These are phyloP conservation scores for Calonectria hongkongensis DNA, from an alignment of 2,329 filamentous ascomycete species.

Conservation along the genomic window DNA sequence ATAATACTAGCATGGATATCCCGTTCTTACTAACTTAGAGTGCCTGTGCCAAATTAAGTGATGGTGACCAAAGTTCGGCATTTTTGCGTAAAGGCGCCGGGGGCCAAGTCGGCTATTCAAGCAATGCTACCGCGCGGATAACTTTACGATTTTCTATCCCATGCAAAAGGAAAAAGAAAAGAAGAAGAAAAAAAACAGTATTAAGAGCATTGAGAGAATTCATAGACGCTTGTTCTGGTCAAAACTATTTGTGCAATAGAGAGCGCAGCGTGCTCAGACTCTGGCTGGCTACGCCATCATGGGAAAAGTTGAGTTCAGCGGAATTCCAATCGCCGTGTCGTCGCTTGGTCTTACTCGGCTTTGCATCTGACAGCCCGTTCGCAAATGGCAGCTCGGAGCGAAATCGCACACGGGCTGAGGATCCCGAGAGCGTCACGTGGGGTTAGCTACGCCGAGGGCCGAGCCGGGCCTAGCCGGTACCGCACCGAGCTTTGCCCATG, in stretches of 20 bases:
- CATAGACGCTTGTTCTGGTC: background rate
- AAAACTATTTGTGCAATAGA: background rate
- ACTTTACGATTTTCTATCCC: background rate
- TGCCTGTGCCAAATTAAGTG: constrained; percentile 8
- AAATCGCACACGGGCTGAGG: constrained; percentile 45
- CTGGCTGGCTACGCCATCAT: background rate
- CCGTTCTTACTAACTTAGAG: constrained; percentile 5
- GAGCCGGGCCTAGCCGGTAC: constrained; percentile 66
- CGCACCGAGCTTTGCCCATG: constrained; percentile 56
- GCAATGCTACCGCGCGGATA: constrained; percentile 7
- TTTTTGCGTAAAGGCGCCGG: constrained; percentile 34
- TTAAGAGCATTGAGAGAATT: background rate
- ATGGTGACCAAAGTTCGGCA: constrained; percentile 31
- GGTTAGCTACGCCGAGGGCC: constrained; percentile 61
- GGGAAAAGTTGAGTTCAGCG: background rate
- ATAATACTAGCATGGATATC: constrained; percentile 40
- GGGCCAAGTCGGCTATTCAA: constrained; percentile 36
- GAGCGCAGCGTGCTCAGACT: background rate
- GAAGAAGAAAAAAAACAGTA: no score
- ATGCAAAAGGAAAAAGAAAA: background rate
- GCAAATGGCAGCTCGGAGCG: constrained; percentile 41
- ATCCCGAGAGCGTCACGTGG: constrained; percentile 59
- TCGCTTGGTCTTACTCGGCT: constrained; percentile 37
- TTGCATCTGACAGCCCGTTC: constrained; percentile 26
- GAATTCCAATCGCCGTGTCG: constrained; percentile 28